Conservation (phyloP, 805 yeast genomes). For the Metschnikowia noctiluminum region DNA sequence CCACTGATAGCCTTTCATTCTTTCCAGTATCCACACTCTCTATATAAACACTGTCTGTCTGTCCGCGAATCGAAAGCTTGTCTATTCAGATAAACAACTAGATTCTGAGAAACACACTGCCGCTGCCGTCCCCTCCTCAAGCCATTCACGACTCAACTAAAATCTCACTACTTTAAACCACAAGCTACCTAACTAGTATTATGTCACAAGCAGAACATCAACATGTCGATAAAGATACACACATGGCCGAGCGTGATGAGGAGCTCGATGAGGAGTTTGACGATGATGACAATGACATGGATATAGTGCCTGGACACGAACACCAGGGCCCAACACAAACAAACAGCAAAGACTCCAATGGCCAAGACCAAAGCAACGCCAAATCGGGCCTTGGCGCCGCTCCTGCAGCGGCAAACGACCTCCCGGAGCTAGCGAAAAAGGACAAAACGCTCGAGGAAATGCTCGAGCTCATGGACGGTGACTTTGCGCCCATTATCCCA, state of each 20-base stretch:
- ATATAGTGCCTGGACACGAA: conserved; percentile 2
- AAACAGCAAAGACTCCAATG: background rate
- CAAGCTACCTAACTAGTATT: background rate
- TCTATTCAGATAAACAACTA: too few species aligned
- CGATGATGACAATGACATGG: conserved; percentile 18
- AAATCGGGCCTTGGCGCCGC: conserved; percentile 1
- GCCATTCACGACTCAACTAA: background rate
- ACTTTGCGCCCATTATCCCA: conserved; percentile 92
- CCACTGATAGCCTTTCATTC: too few species aligned
- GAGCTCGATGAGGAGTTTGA: conserved; percentile 25
- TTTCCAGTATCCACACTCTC: too few species aligned
- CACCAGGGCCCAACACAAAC: background rate
- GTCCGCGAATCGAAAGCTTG: too few species aligned
- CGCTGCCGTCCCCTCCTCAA: background rate
- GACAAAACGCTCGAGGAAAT: conserved; percentile 84
- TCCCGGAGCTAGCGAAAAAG: conserved; percentile 66
- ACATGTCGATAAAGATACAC: conserved; percentile 1
- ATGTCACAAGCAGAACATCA: conserved; percentile 1
- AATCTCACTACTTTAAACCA: background rate
- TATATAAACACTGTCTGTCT: too few species aligned
- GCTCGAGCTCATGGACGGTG: conserved; percentile 79
- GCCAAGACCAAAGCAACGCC: background rate
- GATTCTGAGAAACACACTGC: too few species aligned
- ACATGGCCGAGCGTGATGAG: conserved; percentile 12
- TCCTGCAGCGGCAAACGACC: conserved; percentile 30